phyloP scores from a whole-genome alignment of 176 grass and related monocot species.

The Triticum monococcum region DNA sequence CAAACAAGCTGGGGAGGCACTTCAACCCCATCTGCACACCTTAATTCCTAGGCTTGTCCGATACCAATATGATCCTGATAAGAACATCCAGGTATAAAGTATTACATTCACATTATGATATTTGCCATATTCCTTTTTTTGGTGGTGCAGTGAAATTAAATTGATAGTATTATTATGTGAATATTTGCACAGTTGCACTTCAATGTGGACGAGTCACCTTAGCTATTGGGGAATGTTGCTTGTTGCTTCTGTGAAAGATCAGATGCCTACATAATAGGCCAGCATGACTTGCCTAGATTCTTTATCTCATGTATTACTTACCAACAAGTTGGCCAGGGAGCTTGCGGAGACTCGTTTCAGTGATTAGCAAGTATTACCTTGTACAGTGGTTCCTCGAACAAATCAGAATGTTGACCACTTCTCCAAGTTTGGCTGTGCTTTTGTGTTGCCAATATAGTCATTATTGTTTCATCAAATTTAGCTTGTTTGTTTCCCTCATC shows the following conservation, averaged over 20 bases:
- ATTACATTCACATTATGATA: conserved; percentile 12
- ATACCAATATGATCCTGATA: conserved; percentile 97
- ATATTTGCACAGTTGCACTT: conserved; percentile 8
- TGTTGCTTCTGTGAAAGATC: neutral
- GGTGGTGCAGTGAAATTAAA: neutral
- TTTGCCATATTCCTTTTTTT: neutral
- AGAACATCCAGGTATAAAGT: conserved; percentile 87
- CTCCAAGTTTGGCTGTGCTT: neutral
- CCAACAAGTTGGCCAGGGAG: conserved; percentile 9
- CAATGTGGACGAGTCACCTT: neutral
- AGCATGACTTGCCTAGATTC: neutral
- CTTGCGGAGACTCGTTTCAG: neutral
- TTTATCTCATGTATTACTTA: neutral
- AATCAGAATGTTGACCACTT: neutral
- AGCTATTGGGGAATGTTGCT: neutral
- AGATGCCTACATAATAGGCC: neutral
- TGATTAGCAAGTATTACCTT: neutral
- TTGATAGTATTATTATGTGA: neutral
- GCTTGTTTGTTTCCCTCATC: neutral
- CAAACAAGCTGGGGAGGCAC: conserved; percentile 93
- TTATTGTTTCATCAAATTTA: neutral
- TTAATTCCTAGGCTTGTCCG: conserved; percentile 96
- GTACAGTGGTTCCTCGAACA: neutral
- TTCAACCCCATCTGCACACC: conserved; percentile 79
- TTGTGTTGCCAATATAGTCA: neutral